A percentile compares a stretch with the other conserved stretches of the same genome.
Conservation (phyloP, 2,329 filamentous ascomycete genomes). For the Blumeria hordei region DNA sequence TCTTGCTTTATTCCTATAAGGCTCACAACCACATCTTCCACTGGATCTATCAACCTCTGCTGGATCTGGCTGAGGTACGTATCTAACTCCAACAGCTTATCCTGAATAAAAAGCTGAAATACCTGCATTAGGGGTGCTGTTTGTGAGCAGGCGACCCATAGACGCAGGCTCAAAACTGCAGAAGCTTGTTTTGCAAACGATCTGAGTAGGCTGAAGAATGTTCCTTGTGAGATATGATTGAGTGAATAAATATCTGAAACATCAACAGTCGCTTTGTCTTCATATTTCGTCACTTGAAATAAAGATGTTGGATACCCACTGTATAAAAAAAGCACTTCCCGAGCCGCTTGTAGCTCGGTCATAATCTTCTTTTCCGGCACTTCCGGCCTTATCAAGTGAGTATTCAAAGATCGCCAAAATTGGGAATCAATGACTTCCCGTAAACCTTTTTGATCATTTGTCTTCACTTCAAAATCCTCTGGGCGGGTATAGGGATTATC, state of each 20-base stretch:
- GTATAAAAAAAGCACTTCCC: slow-evolving; percentile 71
- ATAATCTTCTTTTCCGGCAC: slow-evolving; percentile 11
- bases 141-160: slow-evolving; percentile 19
- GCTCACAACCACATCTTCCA: slow-evolving; percentile 35
- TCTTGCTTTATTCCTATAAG: slow-evolving; percentile 36
- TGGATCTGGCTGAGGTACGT: slow-evolving; percentile 33
- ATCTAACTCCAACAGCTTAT: slow-evolving; percentile 33
- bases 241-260: slow-evolving; percentile 13
- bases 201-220: slow-evolving; percentile 17
- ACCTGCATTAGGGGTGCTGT: slow-evolving; percentile 12
- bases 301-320: slow-evolving; percentile 52
- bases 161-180: slow-evolving; percentile 22
- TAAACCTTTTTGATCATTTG: slow-evolving; percentile 15
- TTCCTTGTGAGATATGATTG: slow-evolving; percentile 15
- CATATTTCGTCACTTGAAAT: slow-evolving; percentile 23
- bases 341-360: slow-evolving; percentile 42
- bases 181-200: slow-evolving; percentile 24
- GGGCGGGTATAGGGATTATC: slow-evolving; percentile 11
- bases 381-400: slow-evolving; percentile 9
- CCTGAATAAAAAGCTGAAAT: slow-evolving; percentile 10
- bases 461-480: slow-evolving; percentile 14
- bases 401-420: slow-evolving; percentile 20
- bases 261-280: slow-evolving; percentile 16
- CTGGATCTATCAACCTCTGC: slow-evolving; percentile 28
- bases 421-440: slow-evolving; percentile 20